Conservation (phyloP, 768 basidiomycete genomes). For the Phallus indusiatus region DNA sequence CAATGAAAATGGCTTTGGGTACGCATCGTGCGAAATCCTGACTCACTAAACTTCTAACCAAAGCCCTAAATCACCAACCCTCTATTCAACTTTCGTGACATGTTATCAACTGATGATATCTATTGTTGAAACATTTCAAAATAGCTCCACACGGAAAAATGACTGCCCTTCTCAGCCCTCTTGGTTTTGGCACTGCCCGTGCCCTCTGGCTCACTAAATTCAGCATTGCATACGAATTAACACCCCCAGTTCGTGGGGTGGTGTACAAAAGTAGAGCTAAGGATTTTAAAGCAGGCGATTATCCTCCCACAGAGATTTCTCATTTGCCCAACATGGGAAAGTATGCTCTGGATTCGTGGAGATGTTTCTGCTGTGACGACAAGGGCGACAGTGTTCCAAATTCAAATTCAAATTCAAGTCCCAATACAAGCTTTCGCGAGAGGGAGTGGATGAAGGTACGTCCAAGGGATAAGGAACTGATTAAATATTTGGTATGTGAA, state of each 20-base stretch:
- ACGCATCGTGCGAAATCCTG: neutral
- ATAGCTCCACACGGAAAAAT: constrained; percentile 39
- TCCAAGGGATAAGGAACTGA: constrained; percentile 61
- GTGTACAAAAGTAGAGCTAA: constrained; percentile 23
- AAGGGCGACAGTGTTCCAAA: constrained; percentile 23
- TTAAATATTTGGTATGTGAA: constrained; percentile 52
- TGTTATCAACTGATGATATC: too few species aligned
- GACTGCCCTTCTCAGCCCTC: constrained; percentile 34
- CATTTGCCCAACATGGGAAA: constrained; percentile 56
- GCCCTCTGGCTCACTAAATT: constrained; percentile 45
- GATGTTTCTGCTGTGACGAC: constrained; percentile 48
- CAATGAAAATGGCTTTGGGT: constrained; percentile 49
- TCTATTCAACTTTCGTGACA: neutral
- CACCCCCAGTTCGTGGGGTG: constrained; percentile 29
- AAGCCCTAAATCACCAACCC: neutral
- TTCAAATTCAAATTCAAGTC: constrained; percentile 20
- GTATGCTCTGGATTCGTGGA: constrained; percentile 70
- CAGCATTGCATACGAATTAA: constrained; percentile 40
- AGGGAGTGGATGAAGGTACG: constrained; percentile 52
- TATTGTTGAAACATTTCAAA: neutral
- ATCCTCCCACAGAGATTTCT: constrained; percentile 41
- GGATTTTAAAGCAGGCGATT: constrained; percentile 21
- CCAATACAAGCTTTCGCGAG: too few species aligned
- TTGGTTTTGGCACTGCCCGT: constrained; percentile 53
- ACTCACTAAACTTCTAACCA: neutral